Evolutionary conservation across 2,329 filamentous ascomycete genomes (phyloP).

Genomic region (Mollisia scopiformis): DNA sequence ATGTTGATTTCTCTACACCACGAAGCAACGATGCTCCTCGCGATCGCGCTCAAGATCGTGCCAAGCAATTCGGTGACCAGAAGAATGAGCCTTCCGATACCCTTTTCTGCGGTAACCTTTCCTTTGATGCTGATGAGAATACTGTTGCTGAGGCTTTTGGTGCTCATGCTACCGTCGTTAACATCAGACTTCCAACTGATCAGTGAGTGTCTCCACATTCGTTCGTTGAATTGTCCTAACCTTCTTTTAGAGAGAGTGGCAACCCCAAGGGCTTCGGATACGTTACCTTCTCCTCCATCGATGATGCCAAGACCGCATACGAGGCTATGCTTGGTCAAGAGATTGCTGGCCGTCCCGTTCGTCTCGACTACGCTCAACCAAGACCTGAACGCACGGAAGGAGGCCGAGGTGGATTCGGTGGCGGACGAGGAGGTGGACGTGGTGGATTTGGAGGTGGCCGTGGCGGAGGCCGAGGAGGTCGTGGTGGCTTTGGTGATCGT

Average conservation of each 20-base stretch:
- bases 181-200: constrained; percentile 73
- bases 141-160: constrained; percentile 65
- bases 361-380: constrained; percentile 69
- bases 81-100: constrained; percentile 67
- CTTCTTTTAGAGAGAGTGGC: constrained; percentile 55
- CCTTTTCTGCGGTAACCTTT: constrained; percentile 73
- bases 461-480: constrained; percentile 39
- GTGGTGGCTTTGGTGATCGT: constrained; percentile 39
- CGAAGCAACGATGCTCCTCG: constrained; percentile 53
- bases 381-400: constrained; percentile 53
- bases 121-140: constrained; percentile 69
- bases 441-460: constrained; percentile 46
- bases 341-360: constrained; percentile 65
- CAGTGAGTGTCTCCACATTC: constrained; percentile 39
- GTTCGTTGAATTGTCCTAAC: constrained; percentile 30
- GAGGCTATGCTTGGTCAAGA: constrained; percentile 65
- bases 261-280: constrained; percentile 76
- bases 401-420: too few species aligned
- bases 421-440: constrained; percentile 46
- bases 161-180: constrained; percentile 63
- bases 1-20: constrained; percentile 70
- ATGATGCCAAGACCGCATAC: constrained; percentile 67
- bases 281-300: constrained; percentile 67
- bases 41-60: constrained; percentile 53
- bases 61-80: constrained; percentile 63